A percentile compares a stretch with the other conserved stretches of the same genome.
These are phyloP conservation scores for Leishmania tarentolae DNA, from an alignment of 208 protist genomes.

Conservation along the genomic window DNA sequence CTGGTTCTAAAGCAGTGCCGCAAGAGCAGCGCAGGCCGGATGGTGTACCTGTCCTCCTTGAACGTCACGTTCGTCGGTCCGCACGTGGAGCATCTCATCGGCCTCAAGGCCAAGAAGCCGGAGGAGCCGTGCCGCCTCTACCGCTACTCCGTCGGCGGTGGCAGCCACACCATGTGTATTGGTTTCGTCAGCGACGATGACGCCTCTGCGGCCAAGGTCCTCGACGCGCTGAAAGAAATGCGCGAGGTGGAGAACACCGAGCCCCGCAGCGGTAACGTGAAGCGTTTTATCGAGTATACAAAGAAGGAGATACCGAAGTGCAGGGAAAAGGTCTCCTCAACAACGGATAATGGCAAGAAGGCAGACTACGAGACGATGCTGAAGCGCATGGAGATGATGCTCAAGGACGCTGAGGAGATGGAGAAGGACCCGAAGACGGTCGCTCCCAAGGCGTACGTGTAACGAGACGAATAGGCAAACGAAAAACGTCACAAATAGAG, in stretches of 20 bases:
- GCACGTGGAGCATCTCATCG: conserved; percentile 46
- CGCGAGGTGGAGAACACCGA: conserved; percentile 55
- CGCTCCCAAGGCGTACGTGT: conserved; percentile 56
- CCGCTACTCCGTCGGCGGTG: conserved; percentile 75
- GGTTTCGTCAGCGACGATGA: conserved; percentile 42
- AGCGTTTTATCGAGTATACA: conserved; percentile 77
- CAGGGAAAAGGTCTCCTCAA: conserved; percentile 41
- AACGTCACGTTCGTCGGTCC: conserved; percentile 55
- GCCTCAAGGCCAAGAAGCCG: conserved; percentile 52
- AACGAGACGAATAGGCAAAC: not conserved
- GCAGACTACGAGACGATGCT: conserved; percentile 39
- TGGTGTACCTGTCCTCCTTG: conserved; percentile 71
- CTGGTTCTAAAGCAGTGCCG: conserved; percentile 70
- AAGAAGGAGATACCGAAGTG: conserved; percentile 58
- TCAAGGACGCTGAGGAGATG: conserved; percentile 73
- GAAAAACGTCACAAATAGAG: not conserved
- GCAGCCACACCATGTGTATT: conserved; percentile 48
- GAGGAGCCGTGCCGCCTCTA: conserved; percentile 51
- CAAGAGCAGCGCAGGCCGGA: conserved; percentile 31
- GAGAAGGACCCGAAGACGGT: conserved; percentile 42
- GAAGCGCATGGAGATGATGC: conserved; percentile 76
- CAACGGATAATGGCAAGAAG: conserved; percentile 46
- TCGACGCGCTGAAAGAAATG: conserved; percentile 42
- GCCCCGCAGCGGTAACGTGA: conserved; percentile 81
- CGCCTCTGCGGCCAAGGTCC: conserved; percentile 25